Conservation (phyloP, 1,284 basidiomycete genomes). For the Cryptococcus wingfieldii region DNA sequence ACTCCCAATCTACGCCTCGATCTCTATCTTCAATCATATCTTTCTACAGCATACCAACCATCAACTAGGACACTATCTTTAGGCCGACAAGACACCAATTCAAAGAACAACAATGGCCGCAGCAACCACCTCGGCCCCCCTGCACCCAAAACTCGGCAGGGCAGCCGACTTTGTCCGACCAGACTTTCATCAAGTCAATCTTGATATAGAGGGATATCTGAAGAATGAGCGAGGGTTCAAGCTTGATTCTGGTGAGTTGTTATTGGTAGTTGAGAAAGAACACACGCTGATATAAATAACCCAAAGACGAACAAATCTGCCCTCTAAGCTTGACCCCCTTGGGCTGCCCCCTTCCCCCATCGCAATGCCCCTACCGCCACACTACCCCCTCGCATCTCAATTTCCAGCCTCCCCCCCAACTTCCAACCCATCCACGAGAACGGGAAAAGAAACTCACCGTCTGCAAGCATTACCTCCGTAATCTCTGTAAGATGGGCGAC, state of each 20-base stretch:
- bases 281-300: background rate
- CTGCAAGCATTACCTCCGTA: slow-evolving; percentile 99
- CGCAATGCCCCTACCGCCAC: slow-evolving; percentile 84
- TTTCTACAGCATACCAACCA: too few relatives aligned
- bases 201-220: slow-evolving; percentile 74
- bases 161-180: slow-evolving; percentile 68
- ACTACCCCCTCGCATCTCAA: slow-evolving; percentile 78
- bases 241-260: slow-evolving; percentile 75
- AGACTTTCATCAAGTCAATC: slow-evolving; percentile 90
- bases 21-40: too few relatives aligned
- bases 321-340: slow-evolving; percentile 69
- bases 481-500: slow-evolving; percentile 97
- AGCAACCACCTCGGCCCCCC: slow-evolving; percentile 18
- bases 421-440: slow-evolving; percentile 70
- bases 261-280: background rate
- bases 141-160: slow-evolving; percentile 28
- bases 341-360: slow-evolving; percentile 80
- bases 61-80: too few relatives aligned
- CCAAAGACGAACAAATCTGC: slow-evolving; percentile 83
- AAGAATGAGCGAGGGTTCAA: slow-evolving; percentile 81
- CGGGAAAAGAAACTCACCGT: slow-evolving; percentile 84
- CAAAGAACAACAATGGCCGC: slow-evolving; percentile 14
- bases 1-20: too few relatives aligned
- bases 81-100: background rate
- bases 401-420: slow-evolving; percentile 76